phyloP scores from a whole-genome alignment of 1,139 yeast species.

The Kazachstania sp. region DNA sequence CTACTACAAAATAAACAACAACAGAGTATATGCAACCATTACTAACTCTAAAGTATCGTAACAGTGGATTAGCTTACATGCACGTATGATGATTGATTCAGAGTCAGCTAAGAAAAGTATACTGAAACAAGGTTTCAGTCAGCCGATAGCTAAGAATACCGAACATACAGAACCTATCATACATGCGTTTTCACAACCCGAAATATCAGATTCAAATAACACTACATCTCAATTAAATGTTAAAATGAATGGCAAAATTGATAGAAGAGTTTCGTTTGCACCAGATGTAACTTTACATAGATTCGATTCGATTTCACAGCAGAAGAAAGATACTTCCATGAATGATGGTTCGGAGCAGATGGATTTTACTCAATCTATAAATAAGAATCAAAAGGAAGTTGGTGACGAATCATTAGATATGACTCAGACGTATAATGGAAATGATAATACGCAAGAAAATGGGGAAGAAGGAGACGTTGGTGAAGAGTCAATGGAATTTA shows the following conservation, averaged over 20 bases:
- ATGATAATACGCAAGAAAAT: neutral
- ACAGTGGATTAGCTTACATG: too few species aligned
- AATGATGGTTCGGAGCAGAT: slow-evolving; percentile 15
- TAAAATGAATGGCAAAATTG: slow-evolving; percentile 8
- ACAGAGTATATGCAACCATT: too few species aligned
- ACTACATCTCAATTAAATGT: slow-evolving; percentile 25
- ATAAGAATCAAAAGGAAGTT: neutral
- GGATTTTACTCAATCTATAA: slow-evolving; percentile 10
- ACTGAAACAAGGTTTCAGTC: slow-evolving; percentile 5
- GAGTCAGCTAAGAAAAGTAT: slow-evolving; percentile 4
- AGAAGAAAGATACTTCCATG: slow-evolving; percentile 23
- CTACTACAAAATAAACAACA: too few species aligned
- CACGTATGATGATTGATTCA: too few species aligned
- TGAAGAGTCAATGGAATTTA: slow-evolving; percentile 5
- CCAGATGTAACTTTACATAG: slow-evolving; percentile 70
- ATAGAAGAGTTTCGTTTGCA: slow-evolving; percentile 61
- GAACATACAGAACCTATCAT: neutral
- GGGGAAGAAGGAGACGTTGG: neutral
- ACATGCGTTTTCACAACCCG: slow-evolving; percentile 8
- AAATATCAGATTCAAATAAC: slow-evolving; percentile 17
- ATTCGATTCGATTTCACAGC: slow-evolving; percentile 42
- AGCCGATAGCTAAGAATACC: neutral
- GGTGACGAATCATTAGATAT: slow-evolving; percentile 6
- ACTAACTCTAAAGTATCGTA: too few species aligned
- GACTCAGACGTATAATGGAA: neutral